Percentiles rank a stretch among this genome's conserved stretches.
phyloP scores from a whole-genome alignment of 768 basidiomycete species.

The Cystoderma amianthinum region DNA sequence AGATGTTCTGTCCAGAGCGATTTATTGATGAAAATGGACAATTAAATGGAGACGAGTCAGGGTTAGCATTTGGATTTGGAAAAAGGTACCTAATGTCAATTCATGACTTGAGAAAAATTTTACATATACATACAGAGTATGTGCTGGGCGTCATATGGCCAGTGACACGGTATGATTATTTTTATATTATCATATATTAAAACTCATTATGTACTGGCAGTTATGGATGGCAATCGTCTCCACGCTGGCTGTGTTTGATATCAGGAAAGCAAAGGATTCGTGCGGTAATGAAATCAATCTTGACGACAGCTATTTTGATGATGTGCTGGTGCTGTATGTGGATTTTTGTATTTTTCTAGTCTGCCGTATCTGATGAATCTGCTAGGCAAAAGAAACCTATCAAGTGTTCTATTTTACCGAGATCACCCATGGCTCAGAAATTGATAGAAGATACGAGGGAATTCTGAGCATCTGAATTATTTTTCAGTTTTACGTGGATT shows the following conservation, averaged over 20 bases:
- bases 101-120: neutral
- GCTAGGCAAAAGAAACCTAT: too few relatives aligned
- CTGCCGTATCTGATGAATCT: too few relatives aligned
- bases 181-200: neutral
- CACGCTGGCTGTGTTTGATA: constrained; percentile 11
- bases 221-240: constrained; percentile 11
- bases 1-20: constrained; percentile 26
- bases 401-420: too few relatives aligned
- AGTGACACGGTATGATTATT: constrained; percentile 6
- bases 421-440: too few relatives aligned
- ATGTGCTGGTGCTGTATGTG: too few relatives aligned
- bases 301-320: too few relatives aligned
- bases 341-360: too few relatives aligned
- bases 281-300: constrained; percentile 6
- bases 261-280: constrained; percentile 9
- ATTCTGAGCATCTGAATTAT: too few relatives aligned
- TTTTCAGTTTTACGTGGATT: too few relatives aligned
- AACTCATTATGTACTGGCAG: constrained; percentile 2
- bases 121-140: constrained; percentile 7
- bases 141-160: constrained; percentile 11
- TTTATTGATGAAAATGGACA: constrained; percentile 16
- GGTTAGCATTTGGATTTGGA: constrained; percentile 18
- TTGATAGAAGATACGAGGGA: too few relatives aligned
- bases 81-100: constrained; percentile 11
- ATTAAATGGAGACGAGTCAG: constrained; percentile 10